Evolutionary conservation across 768 basidiomycete genomes (phyloP), one percentile per base, ranked within the genome.

Genomic region (Asterophora parasitica): DNA sequence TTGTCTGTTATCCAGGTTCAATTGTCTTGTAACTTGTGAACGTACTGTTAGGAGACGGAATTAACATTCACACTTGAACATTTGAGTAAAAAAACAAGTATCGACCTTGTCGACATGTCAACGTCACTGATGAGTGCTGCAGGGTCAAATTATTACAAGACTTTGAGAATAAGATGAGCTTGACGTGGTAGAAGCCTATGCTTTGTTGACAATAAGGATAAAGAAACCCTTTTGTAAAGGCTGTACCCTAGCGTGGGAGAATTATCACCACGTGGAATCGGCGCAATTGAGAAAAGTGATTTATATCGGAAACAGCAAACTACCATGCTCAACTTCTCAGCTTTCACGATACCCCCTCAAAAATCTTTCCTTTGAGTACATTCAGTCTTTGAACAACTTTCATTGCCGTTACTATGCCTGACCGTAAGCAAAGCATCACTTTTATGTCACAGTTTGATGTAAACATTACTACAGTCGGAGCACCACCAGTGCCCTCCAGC

Each of bases 361-460:
- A 40, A 26, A 40, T 26, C 12, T 12, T 40, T 12, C 10, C 27
- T 40, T 27, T 27, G 39, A 40, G 23, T n/a, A n/a, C n/a, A n/a
- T n/a, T n/a, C n/a, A n/a, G n/a, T n/a, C 39, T 8, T 27, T n/a
- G 13, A 7, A 40, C 39, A 3, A 39, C 27, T 26, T 35, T 13
- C 16, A 33, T 39, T 17, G n/a, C 26, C 32, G 31, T 26, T 34
- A 44, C 31, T 23, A 52, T 52, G 51, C 27, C 51, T 26, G 38
- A 48, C 37, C 19, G 51, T 52, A 32, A 20, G 51, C 13, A 48
- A 15, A 23, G 11, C n/a, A 4, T 15, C 34, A 12, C 17, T 12
- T 16, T 44, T n/a, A n/a, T n/a, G n/a, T n/a, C n/a, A n/a, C n/a
- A n/a, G n/a, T n/a, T n/a, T n/a, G n/a, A n/a, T n/a, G 6, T 26